Base-by-base conservation (phyloP, 2,329 filamentous ascomycete genomes). In the Fusarium poae region DNA sequence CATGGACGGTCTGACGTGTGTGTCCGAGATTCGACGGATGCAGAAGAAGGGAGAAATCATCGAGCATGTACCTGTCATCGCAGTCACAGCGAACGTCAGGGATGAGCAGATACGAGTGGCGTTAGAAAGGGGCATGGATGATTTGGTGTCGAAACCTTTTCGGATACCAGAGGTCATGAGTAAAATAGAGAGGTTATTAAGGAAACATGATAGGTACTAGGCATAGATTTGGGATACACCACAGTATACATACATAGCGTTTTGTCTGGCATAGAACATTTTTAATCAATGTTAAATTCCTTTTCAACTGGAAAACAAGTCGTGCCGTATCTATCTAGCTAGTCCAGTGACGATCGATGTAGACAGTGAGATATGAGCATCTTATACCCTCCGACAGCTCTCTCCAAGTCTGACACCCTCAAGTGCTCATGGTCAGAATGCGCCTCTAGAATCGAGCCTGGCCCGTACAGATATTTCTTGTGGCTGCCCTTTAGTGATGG, bases 61-160 rank as follows among this genome's bases (percentile, higher is more conserved):
- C 2, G 51, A 62, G 20, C 79, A 79, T 54, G 78, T 84, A 0
- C 82, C 81, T 2, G 79, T 84, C 12, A 82, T 84, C 64, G 82
- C 82, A 0, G 82, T 83, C 2, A 84, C 82, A 32, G 82, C 82
- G 3, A 84, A 84, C 60, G 81, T 82, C 16, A 74, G 81, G 44
- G 82, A 82, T 43, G 88, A 89, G 25, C 81, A 83, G 63, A 76
- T 83, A 16, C 61, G 77, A 5, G 72, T 66, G 18, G 81, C 81
- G 1, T 74, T 72, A 39, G 63, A 75, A 30, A 76, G 75, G 45
- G 82, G 81, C 1, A 81, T 82, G 79, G 82, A 87, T 67, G 83
- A 84, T 73, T 82, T 88, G 9, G 82, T 90, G 7, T 82, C 83
- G 1, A 89, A 89, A 72, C 87, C 87, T 3, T 89, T 89, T 67